These are phyloP conservation scores for Colletotrichum sp. DNA, from an alignment of 2,329 filamentous ascomycete genomes.

Conservation along the genomic window DNA sequence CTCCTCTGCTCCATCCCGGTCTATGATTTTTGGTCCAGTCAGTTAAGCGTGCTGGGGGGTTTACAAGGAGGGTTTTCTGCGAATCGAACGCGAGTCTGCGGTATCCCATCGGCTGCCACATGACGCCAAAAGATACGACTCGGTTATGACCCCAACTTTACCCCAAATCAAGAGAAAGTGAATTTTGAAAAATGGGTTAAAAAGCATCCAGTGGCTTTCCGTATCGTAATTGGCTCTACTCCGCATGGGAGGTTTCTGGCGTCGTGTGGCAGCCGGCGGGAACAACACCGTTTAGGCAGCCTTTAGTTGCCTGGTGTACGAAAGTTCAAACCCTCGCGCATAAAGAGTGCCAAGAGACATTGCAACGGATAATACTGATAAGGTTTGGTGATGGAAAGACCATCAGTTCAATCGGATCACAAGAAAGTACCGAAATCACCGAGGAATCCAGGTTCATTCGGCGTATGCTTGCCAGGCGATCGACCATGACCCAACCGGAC, in stretches of 20 bases:
- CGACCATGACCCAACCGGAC: background rate
- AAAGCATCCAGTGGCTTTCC: background rate
- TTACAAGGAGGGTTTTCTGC: background rate
- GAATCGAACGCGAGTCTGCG: background rate
- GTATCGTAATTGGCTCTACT: background rate
- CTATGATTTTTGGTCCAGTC: background rate
- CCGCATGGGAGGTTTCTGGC: background rate
- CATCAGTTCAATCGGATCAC: background rate
- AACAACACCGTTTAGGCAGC: background rate
- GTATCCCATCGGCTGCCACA: background rate
- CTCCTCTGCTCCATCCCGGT: background rate
- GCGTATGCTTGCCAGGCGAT: background rate
- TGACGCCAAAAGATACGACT: background rate
- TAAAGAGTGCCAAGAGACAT: background rate
- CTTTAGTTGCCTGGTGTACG: background rate
- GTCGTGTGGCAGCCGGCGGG: background rate
- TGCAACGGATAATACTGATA: background rate
- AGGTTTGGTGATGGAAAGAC: background rate
- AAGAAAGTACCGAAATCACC: background rate
- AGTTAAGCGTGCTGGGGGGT: background rate
- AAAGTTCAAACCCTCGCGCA: background rate
- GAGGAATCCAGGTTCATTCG: background rate
- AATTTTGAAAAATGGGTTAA: background rate
- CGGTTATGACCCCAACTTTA: background rate
- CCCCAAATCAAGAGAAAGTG: background rate